Evolutionary conservation across 2,329 filamentous ascomycete genomes (phyloP).

Genomic region (Nemania sp.): DNA sequence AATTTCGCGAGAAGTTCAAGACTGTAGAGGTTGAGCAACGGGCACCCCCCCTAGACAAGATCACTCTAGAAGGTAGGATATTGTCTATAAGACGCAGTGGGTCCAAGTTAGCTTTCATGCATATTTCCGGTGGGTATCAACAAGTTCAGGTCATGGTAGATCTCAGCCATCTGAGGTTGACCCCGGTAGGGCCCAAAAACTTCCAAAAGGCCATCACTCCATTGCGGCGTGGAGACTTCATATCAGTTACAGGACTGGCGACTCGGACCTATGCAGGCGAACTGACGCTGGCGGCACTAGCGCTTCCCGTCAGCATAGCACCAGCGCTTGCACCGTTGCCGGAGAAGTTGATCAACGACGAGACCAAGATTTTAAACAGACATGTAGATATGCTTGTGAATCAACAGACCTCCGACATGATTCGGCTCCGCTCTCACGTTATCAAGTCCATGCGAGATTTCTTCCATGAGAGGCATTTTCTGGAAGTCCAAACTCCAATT

Average conservation of each 20-base stretch:
- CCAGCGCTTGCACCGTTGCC: constrained; percentile 83
- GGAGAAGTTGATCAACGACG: constrained; percentile 66
- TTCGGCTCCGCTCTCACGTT: constrained; percentile 75
- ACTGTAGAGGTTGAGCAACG: constrained; percentile 28
- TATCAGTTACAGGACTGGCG: constrained; percentile 71
- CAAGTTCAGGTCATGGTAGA: constrained; percentile 78
- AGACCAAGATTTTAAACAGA: constrained; percentile 73
- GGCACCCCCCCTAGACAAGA: constrained; percentile 33
- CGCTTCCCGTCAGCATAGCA: constrained; percentile 72
- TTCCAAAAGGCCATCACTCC: constrained; percentile 67
- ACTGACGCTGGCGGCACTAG: constrained; percentile 69
- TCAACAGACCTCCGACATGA: constrained; percentile 64
- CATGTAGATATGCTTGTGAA: constrained; percentile 88
- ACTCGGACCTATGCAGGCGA: constrained; percentile 73
- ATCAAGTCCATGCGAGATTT: constrained; percentile 74
- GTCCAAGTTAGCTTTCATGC: constrained; percentile 81
- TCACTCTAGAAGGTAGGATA: constrained; percentile 40
- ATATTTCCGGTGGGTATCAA: constrained; percentile 73
- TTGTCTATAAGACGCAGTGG: constrained; percentile 48
- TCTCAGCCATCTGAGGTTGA: constrained; percentile 52
- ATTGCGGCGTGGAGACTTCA: constrained; percentile 72
- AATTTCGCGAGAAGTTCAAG: constrained; percentile 43
- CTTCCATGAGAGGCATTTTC: constrained; percentile 71
- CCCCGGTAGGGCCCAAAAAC: constrained; percentile 41
- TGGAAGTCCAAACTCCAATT: constrained; percentile 91